A percentile compares a stretch with the other conserved stretches of the same genome.
phyloP scores from a whole-genome alignment of 352 stramenopile species.

The Globisporangium alternatum region DNA sequence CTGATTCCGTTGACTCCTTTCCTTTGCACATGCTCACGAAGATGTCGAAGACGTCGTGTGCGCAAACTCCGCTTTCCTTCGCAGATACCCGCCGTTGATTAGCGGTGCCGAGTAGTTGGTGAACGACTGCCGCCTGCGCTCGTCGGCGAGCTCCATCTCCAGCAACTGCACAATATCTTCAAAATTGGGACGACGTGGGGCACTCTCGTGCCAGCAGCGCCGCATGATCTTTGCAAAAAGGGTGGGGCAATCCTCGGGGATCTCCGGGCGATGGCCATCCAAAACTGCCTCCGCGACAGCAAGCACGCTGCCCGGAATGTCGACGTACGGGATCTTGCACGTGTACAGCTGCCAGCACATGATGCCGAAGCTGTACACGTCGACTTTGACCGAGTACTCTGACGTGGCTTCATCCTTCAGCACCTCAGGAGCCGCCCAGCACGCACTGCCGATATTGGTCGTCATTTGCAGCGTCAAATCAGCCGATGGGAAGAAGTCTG shows the following conservation, averaged over 20 bases:
- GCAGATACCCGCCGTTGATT: conserved; percentile 7
- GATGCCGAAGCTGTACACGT: conserved; percentile 85
- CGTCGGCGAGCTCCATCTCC: conserved; percentile 62
- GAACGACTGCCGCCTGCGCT: conserved; percentile 32
- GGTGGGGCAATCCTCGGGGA: conserved; percentile 53
- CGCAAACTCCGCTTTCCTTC: conserved; percentile 6
- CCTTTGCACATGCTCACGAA: neutral
- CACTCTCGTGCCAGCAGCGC: conserved; percentile 73
- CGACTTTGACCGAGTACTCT: conserved; percentile 79
- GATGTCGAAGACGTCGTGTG: conserved; percentile 10
- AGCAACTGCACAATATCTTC: conserved; percentile 78
- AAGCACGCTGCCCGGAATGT: conserved; percentile 77
- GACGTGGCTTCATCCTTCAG: conserved; percentile 65
- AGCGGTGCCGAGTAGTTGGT: conserved; percentile 2
- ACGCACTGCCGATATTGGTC: conserved; percentile 78
- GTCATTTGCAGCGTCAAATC: conserved; percentile 78
- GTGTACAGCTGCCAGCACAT: conserved; percentile 85
- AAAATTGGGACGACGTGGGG: conserved; percentile 63
- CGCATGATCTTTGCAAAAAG: conserved; percentile 84
- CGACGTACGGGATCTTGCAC: conserved; percentile 62
- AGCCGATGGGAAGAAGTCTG: conserved; percentile 60
- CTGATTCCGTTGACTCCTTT: neutral
- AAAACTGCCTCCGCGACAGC: conserved; percentile 74
- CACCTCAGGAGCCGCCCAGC: conserved; percentile 74
- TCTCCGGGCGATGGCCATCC: conserved; percentile 52